Evolutionary conservation across 2,329 filamentous ascomycete genomes (phyloP).

Genomic region (Venturia oleaginea): DNA sequence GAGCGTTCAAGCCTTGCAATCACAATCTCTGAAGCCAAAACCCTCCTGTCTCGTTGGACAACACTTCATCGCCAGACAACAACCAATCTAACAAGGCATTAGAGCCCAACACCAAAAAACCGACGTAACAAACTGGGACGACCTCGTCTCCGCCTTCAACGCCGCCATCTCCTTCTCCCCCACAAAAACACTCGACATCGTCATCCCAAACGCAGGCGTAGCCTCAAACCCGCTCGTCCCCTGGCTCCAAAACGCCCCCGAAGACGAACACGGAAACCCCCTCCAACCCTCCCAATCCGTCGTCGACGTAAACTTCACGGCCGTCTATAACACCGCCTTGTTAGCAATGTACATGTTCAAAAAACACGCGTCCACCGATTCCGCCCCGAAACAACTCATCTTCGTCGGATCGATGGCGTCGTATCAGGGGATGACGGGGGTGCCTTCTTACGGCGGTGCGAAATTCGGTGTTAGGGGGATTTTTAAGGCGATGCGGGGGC

Average conservation of each 20-base stretch:
- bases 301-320: conserved; percentile 18
- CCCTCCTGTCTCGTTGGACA: neutral
- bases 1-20: no score
- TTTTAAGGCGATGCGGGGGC: conserved; percentile 19
- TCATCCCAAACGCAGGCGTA: conserved; percentile 26
- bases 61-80: neutral
- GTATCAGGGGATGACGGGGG: conserved; percentile 21
- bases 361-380: neutral
- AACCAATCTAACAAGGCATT: neutral
- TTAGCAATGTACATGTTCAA: conserved; percentile 26
- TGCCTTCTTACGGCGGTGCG: conserved; percentile 21
- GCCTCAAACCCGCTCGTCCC: neutral
- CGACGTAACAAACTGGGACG: conserved; percentile 24
- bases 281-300: conserved; percentile 20
- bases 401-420: conserved; percentile 21
- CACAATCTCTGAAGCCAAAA: no score
- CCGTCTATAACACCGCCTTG: conserved; percentile 18
- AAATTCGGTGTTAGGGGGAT: conserved; percentile 24
- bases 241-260: neutral
- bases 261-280: conserved; percentile 7
- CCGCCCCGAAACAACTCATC: conserved; percentile 17
- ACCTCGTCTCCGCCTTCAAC: conserved; percentile 25
- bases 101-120: conserved; percentile 24
- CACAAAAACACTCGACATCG: conserved; percentile 23
- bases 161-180: conserved; percentile 22